phyloP scores from a whole-genome alignment of 805 yeast species.

The Blastobotrys americana region DNA sequence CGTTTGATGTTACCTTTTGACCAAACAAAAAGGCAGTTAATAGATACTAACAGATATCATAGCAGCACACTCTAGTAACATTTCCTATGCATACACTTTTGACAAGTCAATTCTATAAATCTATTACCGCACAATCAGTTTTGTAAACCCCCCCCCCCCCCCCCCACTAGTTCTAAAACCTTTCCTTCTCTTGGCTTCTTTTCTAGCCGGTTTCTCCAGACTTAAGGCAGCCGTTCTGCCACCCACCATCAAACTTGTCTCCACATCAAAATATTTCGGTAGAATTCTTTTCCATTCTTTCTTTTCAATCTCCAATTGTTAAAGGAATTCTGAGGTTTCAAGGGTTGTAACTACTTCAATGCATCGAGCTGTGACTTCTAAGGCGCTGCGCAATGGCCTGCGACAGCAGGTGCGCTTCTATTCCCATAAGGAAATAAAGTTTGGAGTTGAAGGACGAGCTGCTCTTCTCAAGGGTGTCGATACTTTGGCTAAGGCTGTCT shows the following conservation, averaged over 20 bases:
- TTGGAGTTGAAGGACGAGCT: slow-evolving; percentile 97
- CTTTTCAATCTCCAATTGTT: background rate
- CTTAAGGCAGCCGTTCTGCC: background rate
- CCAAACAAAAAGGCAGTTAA: no score
- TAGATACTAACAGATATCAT: no score
- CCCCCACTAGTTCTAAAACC: no score
- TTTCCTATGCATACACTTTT: no score
- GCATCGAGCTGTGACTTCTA: slow-evolving; percentile 4
- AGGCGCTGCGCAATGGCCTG: background rate
- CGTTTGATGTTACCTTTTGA: no score
- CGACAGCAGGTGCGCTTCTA: slow-evolving; percentile 28
- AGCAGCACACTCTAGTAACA: no score
- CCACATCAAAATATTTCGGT: background rate
- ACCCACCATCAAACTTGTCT: background rate
- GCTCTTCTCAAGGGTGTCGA: slow-evolving; percentile 91
- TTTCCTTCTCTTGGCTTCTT: no score
- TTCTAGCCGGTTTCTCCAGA: background rate
- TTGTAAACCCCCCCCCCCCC: no score
- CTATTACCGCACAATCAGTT: no score
- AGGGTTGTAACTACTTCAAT: background rate
- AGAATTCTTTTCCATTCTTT: background rate
- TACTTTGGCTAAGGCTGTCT: slow-evolving; percentile 90
- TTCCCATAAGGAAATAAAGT: slow-evolving; percentile 84
- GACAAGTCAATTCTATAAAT: no score
- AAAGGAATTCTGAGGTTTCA: background rate